Evolutionary conservation across 2,329 filamentous ascomycete genomes (phyloP).

Genomic region (Fusarium sp.): DNA sequence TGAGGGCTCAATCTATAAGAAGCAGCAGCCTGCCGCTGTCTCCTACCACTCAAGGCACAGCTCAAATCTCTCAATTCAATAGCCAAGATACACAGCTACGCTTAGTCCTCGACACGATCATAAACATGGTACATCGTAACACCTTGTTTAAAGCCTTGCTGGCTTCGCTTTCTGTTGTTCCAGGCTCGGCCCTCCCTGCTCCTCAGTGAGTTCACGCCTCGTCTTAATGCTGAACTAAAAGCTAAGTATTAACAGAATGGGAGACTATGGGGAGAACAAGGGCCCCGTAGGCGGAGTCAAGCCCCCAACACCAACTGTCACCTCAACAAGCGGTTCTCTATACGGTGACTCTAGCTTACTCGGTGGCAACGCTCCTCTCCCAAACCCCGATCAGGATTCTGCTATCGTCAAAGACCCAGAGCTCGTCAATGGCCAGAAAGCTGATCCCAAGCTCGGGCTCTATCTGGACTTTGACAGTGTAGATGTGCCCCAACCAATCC

Average conservation of each 20-base stretch:
- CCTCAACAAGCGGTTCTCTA: slow-evolving; percentile 7
- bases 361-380: slow-evolving; percentile 7
- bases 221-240: rapidly evolving
- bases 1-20: neutral
- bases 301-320: slow-evolving; percentile 18
- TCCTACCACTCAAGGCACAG: neutral
- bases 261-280: slow-evolving; percentile 23
- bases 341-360: slow-evolving; percentile 14
- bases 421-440: slow-evolving; percentile 11
- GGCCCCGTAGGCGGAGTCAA: slow-evolving; percentile 10
- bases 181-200: neutral
- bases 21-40: neutral
- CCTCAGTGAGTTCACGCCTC: neutral
- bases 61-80: neutral
- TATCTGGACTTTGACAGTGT: slow-evolving; percentile 15
- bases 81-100: no score
- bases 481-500: slow-evolving; percentile 15
- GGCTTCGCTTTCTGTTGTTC: neutral
- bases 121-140: neutral
- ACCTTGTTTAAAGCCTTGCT: neutral
- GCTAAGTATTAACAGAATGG: neutral
- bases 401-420: slow-evolving; percentile 17
- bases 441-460: slow-evolving; percentile 8
- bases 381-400: slow-evolving; percentile 8
- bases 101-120: rapidly evolving